Evolutionary conservation across 352 stramenopile genomes (phyloP).

Genomic region (Phytophthora niederhauseri): DNA sequence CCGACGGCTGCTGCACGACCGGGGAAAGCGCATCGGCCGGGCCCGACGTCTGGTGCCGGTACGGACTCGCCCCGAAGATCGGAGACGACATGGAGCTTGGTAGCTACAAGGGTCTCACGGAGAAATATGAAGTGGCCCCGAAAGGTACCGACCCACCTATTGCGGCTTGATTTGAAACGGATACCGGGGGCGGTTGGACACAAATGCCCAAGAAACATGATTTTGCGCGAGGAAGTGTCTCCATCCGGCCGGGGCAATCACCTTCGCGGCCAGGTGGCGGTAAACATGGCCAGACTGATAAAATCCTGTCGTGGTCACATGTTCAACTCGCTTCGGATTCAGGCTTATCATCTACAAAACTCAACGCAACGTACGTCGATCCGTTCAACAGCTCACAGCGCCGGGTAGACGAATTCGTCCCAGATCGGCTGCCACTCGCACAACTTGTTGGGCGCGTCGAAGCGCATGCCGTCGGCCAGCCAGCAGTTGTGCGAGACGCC

Average conservation of each 20-base stretch:
- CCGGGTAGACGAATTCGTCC: constrained; percentile 10
- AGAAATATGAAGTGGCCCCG: neutral
- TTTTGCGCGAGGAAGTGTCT: neutral
- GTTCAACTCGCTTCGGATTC: neutral
- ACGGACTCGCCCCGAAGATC: constrained; percentile 27
- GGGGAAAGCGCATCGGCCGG: constrained; percentile 16
- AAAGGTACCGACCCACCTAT: neutral
- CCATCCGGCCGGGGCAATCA: constrained; percentile 5
- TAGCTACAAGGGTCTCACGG: neutral
- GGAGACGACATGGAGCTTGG: constrained; percentile 22
- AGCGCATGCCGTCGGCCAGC: constrained; percentile 3
- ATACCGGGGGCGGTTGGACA: constrained; percentile 20
- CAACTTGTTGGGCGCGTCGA: neutral
- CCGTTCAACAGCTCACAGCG: neutral
- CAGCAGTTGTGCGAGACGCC: constrained; percentile 37
- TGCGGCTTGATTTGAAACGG: constrained; percentile 11
- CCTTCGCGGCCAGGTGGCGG: neutral
- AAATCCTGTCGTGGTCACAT: too few relatives aligned
- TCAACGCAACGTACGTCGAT: neutral
- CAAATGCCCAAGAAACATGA: neutral
- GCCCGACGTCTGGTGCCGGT: constrained; percentile 26
- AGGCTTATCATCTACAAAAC: too few relatives aligned
- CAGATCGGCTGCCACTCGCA: constrained; percentile 15
- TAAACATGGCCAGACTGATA: constrained; percentile 4
- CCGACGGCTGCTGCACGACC: constrained; percentile 17